Conservation (phyloP, 208 protist species). For the Perkinsela sp. region DNA sequence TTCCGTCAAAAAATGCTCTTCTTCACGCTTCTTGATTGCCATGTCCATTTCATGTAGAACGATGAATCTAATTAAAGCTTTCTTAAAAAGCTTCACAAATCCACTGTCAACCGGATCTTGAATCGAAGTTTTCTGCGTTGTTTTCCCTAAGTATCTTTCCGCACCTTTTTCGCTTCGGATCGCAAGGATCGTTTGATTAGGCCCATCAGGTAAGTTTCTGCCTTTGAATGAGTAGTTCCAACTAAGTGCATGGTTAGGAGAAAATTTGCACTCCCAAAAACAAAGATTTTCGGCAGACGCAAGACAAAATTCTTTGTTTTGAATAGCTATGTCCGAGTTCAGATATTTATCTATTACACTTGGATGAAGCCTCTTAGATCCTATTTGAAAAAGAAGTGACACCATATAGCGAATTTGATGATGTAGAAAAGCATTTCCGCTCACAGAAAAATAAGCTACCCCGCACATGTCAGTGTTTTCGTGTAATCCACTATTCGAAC, state of each 20-base stretch:
- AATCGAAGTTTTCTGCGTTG: not conserved
- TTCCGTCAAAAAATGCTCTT: too few relatives aligned
- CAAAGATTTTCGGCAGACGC: not conserved
- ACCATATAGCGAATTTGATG: constrained; percentile 85
- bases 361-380: constrained; percentile 8
- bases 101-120: not conserved
- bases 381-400: constrained; percentile 61
- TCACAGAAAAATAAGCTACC: constrained; percentile 64
- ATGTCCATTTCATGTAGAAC: not conserved
- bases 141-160: not conserved
- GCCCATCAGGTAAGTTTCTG: not conserved
- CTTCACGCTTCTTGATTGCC: not conserved
- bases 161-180: not conserved
- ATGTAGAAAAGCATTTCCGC: constrained; percentile 78
- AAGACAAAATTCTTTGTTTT: not conserved
- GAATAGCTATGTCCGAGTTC: not conserved
- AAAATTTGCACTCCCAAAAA: not conserved
- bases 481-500: constrained; percentile 18
- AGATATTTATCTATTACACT: not conserved
- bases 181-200: not conserved
- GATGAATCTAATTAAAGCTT: not conserved
- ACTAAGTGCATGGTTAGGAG: not conserved
- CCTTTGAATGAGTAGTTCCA: not conserved
- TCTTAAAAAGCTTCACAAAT: not conserved
- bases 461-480: too few relatives aligned